These are phyloP conservation scores for Moringa oleifera DNA, from an alignment of 345 rosid genomes.

Conservation along the genomic window DNA sequence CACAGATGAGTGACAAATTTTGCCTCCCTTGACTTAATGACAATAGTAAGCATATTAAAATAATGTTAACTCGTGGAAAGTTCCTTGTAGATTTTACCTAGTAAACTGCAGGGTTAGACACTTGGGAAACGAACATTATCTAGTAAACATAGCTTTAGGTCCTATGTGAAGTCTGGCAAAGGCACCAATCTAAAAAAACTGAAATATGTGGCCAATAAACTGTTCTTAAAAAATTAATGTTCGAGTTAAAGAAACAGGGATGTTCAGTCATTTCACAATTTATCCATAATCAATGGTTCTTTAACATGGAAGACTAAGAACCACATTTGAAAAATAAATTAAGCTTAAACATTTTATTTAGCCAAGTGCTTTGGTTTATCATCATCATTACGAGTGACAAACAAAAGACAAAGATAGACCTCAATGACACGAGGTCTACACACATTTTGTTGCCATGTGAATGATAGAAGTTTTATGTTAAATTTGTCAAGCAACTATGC, in stretches of 20 bases:
- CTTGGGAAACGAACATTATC: too few relatives aligned
- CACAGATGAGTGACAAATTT: too few relatives aligned
- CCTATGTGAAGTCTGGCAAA: not conserved
- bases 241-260: not conserved
- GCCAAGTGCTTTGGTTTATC: not conserved
- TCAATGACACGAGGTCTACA: not conserved
- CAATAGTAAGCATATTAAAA: too few relatives aligned
- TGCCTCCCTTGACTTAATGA: too few relatives aligned
- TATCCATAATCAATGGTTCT: not conserved
- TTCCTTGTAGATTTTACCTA: too few relatives aligned
- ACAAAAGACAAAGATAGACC: not conserved
- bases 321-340: not conserved
- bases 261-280: not conserved
- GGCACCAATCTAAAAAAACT: not conserved
- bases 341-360: not conserved
- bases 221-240: not conserved
- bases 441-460: slow-evolving; percentile 3
- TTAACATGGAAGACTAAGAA: not conserved
- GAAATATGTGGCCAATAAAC: not conserved
- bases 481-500: not conserved
- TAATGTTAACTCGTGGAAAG: too few relatives aligned
- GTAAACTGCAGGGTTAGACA: too few relatives aligned
- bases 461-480: not conserved
- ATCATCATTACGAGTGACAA: not conserved
- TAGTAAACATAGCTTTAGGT: not conserved